These are phyloP conservation scores for Diaporthe sp. DNA, from an alignment of 2,329 filamentous ascomycete species.

Conservation along the genomic window DNA sequence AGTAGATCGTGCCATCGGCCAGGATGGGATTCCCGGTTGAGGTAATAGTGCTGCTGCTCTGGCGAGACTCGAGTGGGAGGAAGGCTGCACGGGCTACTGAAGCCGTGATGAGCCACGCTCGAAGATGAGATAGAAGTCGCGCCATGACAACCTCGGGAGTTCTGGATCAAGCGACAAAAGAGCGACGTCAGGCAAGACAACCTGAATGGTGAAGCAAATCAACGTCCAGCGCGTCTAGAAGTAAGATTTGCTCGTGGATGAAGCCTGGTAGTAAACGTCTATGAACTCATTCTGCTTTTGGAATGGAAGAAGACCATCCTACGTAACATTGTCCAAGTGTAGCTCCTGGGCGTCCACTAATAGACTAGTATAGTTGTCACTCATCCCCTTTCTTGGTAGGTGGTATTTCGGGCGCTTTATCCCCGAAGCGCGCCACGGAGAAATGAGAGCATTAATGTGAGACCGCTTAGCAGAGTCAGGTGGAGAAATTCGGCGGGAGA, in stretches of 20 bases:
- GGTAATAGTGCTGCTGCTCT: conserved; percentile 40
- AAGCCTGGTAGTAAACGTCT: not conserved
- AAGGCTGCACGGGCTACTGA: not conserved
- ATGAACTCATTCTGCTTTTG: not conserved
- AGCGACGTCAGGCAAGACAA: not conserved
- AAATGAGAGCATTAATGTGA: conserved; percentile 14
- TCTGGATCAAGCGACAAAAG: not conserved
- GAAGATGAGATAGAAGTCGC: not conserved
- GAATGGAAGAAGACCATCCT: conserved; percentile 24
- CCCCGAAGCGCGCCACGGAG: conserved; percentile 30
- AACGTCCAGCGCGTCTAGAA: not conserved
- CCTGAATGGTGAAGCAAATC: not conserved
- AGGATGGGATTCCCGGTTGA: conserved; percentile 55
- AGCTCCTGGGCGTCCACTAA: not conserved
- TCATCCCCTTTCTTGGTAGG: conserved; percentile 13
- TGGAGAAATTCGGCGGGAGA: conserved; percentile 22
- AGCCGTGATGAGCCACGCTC: conserved; percentile 2
- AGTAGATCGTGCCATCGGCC: conserved; percentile 54
- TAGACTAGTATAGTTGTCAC: not conserved
- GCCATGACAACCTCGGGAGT: not conserved
- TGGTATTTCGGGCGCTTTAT: conserved; percentile 28
- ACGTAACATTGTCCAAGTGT: conserved; percentile 6
- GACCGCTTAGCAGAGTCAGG: conserved; percentile 21
- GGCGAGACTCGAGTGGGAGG: not conserved
- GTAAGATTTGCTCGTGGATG: not conserved